These are phyloP conservation scores for Lichenothelia convexa DNA, from an alignment of 495 filamentous ascomycete genomes.

Conservation along the genomic window DNA sequence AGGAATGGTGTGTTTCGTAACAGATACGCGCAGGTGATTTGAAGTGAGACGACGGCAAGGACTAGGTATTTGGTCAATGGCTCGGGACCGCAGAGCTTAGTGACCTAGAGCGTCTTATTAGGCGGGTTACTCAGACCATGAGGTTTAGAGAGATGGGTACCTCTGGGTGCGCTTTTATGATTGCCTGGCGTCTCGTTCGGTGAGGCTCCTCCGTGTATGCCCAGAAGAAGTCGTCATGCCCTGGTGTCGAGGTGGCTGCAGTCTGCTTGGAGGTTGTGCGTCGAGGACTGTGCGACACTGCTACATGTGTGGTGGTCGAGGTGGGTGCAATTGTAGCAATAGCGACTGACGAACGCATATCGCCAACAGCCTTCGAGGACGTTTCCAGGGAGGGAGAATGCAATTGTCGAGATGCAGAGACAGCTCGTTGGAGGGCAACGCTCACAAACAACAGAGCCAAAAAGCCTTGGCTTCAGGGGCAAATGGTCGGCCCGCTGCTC, in stretches of 20 bases:
- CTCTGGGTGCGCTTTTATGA: conserved; percentile 98
- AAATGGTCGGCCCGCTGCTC: no score
- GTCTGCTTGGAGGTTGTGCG: no score
- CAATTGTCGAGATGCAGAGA: no score
- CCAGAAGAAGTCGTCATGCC: conserved; percentile 57
- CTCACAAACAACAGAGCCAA: no score
- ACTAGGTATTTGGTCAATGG: conserved; percentile 92
- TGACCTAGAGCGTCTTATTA: conserved; percentile 39
- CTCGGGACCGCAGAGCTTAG: conserved; percentile 93
- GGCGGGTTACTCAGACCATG: not conserved
- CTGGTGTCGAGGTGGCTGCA: no score
- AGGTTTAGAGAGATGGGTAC: conserved; percentile 26
- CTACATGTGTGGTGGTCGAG: not conserved
- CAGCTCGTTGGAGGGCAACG: no score
- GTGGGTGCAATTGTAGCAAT: not conserved
- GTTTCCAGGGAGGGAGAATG: not conserved
- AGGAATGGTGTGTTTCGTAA: conserved; percentile 66
- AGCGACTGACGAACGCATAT: not conserved
- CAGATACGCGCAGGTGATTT: conserved; percentile 60
- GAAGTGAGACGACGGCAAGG: conserved; percentile 62
- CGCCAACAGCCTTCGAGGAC: no score
- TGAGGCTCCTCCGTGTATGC: conserved; percentile 98
- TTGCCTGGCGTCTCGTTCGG: conserved; percentile 69
- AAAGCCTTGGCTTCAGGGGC: no score
- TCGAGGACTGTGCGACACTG: no score